These are phyloP conservation scores for Ochetophila trinervis DNA, from an alignment of 306 rosid genomes.

Conservation along the genomic window DNA sequence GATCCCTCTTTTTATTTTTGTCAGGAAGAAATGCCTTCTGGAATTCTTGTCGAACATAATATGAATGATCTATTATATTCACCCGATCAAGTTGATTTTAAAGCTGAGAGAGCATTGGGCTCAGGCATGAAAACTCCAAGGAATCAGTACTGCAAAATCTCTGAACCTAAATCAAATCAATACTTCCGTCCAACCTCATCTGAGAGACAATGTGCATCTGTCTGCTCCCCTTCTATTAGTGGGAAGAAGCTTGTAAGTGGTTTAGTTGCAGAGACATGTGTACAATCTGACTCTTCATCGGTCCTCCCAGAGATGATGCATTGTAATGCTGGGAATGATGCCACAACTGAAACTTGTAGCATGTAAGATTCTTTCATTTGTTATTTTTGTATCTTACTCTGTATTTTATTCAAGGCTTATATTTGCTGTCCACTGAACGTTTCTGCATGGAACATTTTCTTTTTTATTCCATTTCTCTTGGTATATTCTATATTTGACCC, in stretches of 20 bases:
- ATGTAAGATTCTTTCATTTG: constrained; percentile 51
- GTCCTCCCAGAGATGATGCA: constrained; percentile 37
- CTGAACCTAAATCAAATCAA: constrained; percentile 36
- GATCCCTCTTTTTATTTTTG: constrained; percentile 7
- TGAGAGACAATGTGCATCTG: constrained; percentile 35
- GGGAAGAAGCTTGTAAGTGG: constrained; percentile 45
- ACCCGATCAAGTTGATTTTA: constrained; percentile 47
- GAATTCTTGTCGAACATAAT: constrained; percentile 58
- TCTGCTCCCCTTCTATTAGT: constrained; percentile 46
- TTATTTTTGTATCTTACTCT: not conserved
- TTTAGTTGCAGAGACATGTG: constrained; percentile 39
- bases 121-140: constrained; percentile 43
- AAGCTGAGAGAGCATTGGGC: constrained; percentile 36
- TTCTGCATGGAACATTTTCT: too few relatives aligned
- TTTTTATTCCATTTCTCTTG: too few relatives aligned
- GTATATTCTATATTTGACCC: not conserved
- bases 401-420: not conserved
- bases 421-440: too few relatives aligned
- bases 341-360: constrained; percentile 42
- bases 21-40: constrained; percentile 53
- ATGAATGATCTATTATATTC: constrained; percentile 54
- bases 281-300: constrained; percentile 42
- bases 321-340: constrained; percentile 42
- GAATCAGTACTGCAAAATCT: constrained; percentile 32
- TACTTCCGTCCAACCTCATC: constrained; percentile 33